Percentiles rank a stretch among this genome's conserved stretches.
Conservation (phyloP, 176 grass and related monocot genomes). For the Aegilops tauschii region DNA sequence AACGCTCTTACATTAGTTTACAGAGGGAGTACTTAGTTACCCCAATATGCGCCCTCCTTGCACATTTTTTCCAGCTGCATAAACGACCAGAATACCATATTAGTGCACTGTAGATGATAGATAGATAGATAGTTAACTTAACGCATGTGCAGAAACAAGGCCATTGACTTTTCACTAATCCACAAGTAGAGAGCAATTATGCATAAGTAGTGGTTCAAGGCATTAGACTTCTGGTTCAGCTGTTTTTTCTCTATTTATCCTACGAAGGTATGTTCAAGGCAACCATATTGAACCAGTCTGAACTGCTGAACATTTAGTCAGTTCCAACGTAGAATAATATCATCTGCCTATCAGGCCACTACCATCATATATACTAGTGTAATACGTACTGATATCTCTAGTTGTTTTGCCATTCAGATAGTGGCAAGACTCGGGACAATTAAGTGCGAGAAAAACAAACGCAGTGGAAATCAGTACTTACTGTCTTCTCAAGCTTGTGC, state of each 20-base stretch:
- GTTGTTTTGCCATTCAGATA: neutral
- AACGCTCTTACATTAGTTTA: no score
- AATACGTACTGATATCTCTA: neutral
- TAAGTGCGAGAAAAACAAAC: neutral
- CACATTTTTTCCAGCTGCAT: slow-evolving; percentile 78
- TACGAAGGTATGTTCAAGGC: neutral
- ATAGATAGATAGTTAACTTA: neutral
- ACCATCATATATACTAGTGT: neutral
- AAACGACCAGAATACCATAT: neutral
- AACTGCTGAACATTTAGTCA: neutral
- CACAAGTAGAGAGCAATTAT: neutral
- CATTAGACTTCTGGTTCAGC: neutral
- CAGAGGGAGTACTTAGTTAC: no score
- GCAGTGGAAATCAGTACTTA: slow-evolving; percentile 40
- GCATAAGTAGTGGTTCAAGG: neutral
- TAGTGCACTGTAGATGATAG: neutral
- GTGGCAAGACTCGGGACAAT: neutral
- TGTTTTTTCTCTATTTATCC: neutral
- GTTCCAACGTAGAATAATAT: neutral
- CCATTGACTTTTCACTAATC: neutral
- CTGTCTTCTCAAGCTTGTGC: slow-evolving; percentile 48
- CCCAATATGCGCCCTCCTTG: slow-evolving; percentile 85
- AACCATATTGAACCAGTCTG: neutral
- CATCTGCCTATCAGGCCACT: neutral
- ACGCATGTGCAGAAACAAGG: neutral